phyloP scores from a whole-genome alignment of 2,329 filamentous ascomycete species.

The Lojkania enalia region DNA sequence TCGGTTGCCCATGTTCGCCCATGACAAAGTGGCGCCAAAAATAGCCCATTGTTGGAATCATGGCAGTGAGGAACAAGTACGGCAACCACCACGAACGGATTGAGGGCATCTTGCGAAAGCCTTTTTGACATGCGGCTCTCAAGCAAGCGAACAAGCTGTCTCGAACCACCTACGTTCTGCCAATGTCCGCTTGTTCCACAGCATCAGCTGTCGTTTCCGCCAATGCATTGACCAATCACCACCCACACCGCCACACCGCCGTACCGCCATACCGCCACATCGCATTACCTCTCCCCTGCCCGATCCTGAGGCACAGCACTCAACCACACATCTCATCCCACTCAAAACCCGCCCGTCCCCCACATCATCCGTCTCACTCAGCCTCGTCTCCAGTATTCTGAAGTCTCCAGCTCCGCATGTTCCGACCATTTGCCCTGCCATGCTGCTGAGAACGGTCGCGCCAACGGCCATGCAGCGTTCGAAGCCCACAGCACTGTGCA shows the following conservation, averaged over 20 bases:
- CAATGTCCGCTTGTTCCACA: background rate
- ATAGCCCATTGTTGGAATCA: background rate
- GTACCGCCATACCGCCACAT: conserved; percentile 1
- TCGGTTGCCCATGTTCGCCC: no score
- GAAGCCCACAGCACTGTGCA: no score
- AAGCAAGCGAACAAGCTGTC: background rate
- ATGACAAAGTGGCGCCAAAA: background rate
- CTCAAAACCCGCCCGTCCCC: conserved; percentile 1
- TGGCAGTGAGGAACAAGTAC: background rate
- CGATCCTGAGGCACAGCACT: conserved; percentile 16
- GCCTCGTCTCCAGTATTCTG: conserved; percentile 12
- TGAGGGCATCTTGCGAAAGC: background rate
- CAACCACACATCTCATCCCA: conserved; percentile 1
- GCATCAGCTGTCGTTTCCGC: background rate
- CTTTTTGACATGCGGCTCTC: background rate
- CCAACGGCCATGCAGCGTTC: no score
- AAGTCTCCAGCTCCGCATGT: no score
- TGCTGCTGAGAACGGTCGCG: no score
- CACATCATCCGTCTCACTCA: conserved; percentile 18
- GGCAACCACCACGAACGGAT: background rate
- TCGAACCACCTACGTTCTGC: background rate
- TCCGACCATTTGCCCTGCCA: no score
- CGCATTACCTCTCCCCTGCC: conserved; percentile 7
- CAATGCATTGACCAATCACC: background rate
- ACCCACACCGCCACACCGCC: conserved; percentile 10